phyloP scores from a whole-genome alignment of 208 protist genomes.

The Phytomonas francai region DNA sequence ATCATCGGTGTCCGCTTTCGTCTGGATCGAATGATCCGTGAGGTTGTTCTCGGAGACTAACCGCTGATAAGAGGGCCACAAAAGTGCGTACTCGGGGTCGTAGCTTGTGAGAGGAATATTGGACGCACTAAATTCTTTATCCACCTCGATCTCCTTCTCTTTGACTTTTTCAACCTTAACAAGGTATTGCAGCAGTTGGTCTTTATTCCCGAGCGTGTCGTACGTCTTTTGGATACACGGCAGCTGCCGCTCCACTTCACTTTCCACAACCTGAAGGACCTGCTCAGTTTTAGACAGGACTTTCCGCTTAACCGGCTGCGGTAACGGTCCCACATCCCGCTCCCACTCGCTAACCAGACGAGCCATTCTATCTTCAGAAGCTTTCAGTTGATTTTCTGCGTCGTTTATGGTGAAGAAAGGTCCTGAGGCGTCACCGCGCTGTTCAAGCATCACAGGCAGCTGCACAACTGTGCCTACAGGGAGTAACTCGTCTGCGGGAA shows the following conservation, averaged over 20 bases:
- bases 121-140: slow-evolving; percentile 19
- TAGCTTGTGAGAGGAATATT: slow-evolving; percentile 23
- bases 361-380: slow-evolving; percentile 20
- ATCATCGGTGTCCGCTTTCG: slow-evolving; percentile 28
- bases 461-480: slow-evolving; percentile 36
- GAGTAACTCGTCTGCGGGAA: slow-evolving; percentile 20
- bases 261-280: slow-evolving; percentile 26
- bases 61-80: background rate
- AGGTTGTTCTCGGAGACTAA: slow-evolving; percentile 14
- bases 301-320: slow-evolving; percentile 26
- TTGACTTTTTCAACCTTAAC: slow-evolving; percentile 50
- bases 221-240: slow-evolving; percentile 21
- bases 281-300: slow-evolving; percentile 50
- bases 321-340: slow-evolving; percentile 15
- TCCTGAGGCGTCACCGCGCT: slow-evolving; percentile 22
- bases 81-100: slow-evolving; percentile 4
- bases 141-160: slow-evolving; percentile 15
- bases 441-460: slow-evolving; percentile 22
- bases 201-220: slow-evolving; percentile 19
- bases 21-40: slow-evolving; percentile 20
- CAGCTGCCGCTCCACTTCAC: slow-evolving; percentile 50
- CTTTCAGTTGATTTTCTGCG: slow-evolving; percentile 33
- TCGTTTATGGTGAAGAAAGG: slow-evolving; percentile 31
- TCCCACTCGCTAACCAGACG: background rate
- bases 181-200: slow-evolving; percentile 33